Base-by-base conservation (phyloP, 2,329 filamentous ascomycete genomes). In the Aspergillus sp. region DNA sequence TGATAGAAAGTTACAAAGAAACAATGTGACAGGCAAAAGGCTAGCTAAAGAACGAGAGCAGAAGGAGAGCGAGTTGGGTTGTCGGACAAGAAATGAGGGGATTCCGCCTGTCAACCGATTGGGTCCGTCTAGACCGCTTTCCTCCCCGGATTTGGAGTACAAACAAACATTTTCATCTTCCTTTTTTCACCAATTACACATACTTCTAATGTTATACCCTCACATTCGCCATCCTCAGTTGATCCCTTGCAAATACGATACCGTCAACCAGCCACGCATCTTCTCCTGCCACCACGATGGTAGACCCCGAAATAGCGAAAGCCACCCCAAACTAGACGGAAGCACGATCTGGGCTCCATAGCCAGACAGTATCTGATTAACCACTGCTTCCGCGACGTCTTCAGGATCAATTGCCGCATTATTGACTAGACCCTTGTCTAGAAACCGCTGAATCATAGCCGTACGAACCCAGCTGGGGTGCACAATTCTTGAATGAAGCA, bases 311-410 rank as follows among this genome's bases (percentile, higher is more conserved):
- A 46, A 20, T 14, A 46, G 16, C 18, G 42, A 46, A 20, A 46
- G 42, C 16, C 16, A 20, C 9, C 16, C 67, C 74, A 61, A 62
- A 75, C 67, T 20, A 71, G 3, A 4, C 12, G 84, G 80, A n/a
- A 85, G 63, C 18, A 84, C 73, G 16, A 84, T 67, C 63, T 81
- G 77, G 4, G 78, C 81, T 59, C 81, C 80, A 53, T 77, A 75
- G 47, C 81, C 77, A 32, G 72, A 78, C 18, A 83, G 66, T 10
- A 86, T 75, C 63, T 84, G 81, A 59, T 75, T 75, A 46, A 84
- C 77, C 6, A 85, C 77, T 0, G 77, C 80, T 5, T 78, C 73
- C 2, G 81, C 78, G 9, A 86, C 75, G 2, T 63, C 66, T 50
- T 77, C 67, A 1, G 72, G 63, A 10, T 71, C 73, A 61, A 79